Base-by-base conservation (phyloP, 1,139 yeast species). In the Saccharomyces hybrid region DNA sequence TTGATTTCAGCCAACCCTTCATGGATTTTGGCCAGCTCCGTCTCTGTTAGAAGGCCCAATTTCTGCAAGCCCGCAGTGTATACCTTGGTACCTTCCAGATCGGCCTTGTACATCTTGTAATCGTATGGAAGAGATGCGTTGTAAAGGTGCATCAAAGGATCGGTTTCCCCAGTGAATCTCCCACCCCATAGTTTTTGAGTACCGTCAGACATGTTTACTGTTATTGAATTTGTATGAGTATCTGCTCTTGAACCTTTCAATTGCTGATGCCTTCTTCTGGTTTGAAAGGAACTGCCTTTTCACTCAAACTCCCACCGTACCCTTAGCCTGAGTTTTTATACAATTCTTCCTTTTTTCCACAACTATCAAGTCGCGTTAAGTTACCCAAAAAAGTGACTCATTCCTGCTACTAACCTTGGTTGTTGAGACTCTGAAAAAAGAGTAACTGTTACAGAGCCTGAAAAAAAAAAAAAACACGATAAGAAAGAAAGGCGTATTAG, bases 71-170 rank as follows among this genome's bases (percentile, higher is more conserved):
- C 99, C 62, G 81, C 76, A 27, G 99, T 91, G 75, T 93, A 93
- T 1, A 91, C 96, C 65, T 86, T 84, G 41, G 99, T 91, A 49
- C 99, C 98, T 59, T 87, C 88, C 63, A 93, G 77, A 73, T 93
- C 99, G 5, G 95, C 98, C 54, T 82, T 84, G 74, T 86, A 93
- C 98, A 93, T 93, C 66, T 81, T 85, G 76, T 91, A 80, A 73
- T 93, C 99, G 66, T 93, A 95, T 2, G 99, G 98, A 61, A 93
- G 77, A 1, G 98, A 91, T 1, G 98, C 97, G 74, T 93, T 95
- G 78, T 93, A 93, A 55, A 90, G 78, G 70, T 93, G 96, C 99
- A 93, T 93, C 68, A 93, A 77, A 6, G 99, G 99, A 66, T 93
- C 99, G 26, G 96, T 84, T 60, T 93, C 93, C 50, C 95, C 97